These are phyloP conservation scores for Floccularia luteovirens DNA, from an alignment of 768 basidiomycete species.

Conservation along the genomic window DNA sequence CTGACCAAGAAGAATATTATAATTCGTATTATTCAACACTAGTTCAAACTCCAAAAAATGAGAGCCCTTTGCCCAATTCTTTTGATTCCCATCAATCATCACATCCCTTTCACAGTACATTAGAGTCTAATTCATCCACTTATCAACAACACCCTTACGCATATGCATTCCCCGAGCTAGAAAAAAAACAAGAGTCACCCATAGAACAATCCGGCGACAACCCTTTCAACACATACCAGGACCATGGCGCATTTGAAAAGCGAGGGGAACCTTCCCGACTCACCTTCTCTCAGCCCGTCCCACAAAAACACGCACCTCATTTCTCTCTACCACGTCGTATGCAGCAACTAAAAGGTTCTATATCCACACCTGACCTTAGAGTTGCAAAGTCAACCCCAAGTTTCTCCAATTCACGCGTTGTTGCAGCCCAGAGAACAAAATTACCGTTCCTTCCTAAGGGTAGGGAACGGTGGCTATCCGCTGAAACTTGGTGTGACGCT, in stretches of 20 bases:
- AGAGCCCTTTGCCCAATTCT: conserved; percentile 6
- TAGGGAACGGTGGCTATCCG: conserved; percentile 60
- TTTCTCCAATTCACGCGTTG: neutral
- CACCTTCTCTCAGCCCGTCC: conserved; percentile 18
- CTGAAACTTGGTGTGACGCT: conserved; percentile 81
- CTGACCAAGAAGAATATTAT: conserved; percentile 37
- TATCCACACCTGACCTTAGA: conserved; percentile 63
- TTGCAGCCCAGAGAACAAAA: neutral
- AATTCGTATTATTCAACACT: conserved; percentile 43
- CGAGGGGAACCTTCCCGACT: conserved; percentile 15
- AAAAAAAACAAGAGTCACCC: neutral
- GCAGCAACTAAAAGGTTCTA: conserved; percentile 40
- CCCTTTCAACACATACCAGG: conserved; percentile 4
- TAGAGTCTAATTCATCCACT: conserved; percentile 16
- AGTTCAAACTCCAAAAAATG: conserved; percentile 8
- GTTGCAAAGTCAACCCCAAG: neutral
- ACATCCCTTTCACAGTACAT: conserved; percentile 11
- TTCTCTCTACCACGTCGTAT: conserved; percentile 6
- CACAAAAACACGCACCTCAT: conserved; percentile 12
- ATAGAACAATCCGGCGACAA: neutral
- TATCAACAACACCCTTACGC: conserved; percentile 44
- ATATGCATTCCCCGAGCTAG: conserved; percentile 22
- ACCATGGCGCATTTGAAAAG: neutral
- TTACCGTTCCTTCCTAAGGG: conserved; percentile 21
- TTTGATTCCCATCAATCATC: conserved; percentile 11